Evolutionary conservation across 2,329 filamentous ascomycete genomes (phyloP), one percentile per base, ranked within the genome.

Genomic region (Sporothrix luriei): DNA sequence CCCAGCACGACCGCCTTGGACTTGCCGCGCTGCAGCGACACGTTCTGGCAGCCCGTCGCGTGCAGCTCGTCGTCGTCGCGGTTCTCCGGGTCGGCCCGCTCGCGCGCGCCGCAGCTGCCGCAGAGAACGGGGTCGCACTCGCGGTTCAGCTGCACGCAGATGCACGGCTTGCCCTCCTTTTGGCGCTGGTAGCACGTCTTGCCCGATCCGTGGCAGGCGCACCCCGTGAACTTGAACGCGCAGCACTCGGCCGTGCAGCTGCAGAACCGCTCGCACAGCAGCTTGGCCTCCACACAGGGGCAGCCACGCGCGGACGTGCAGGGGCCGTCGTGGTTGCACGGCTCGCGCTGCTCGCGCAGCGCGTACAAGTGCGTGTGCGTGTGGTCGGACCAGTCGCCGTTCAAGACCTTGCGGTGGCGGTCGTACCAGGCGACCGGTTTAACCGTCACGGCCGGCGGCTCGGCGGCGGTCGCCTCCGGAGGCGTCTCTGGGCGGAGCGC

Each of bases 61-160:
- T 87, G 82, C 4, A 91, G 77, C 1, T 79, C 78, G 14, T 88
- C 84, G 61, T 90, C 81, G 66, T 89, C 83, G 6, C 85, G 84
- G 74, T 91, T 90, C n/a, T 82, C 79, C 0, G 90, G 90, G 75
- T 94, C 88, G 3, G 91, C 85, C 2, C 91, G 84, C 70, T 91
- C 87, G 13, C 82, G 76, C 0, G 89, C 90, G 38, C 91, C 91
- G 74, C 92, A 95, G 10, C 82, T 83, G 19, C 84, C 84, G 75
- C 92, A 96, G 14, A 94, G 82, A 70, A 90, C 87, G 1, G 91
- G 88, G 74, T 95, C 92, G 75, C 92, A 96, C 79, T 96, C 92
- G 51, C 92, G 86, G 73, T 91, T 90, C 67, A 92, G 83, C 74
- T 86, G 83, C 24, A 88, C 82, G 75, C 92, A 96, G 16, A 90